These are phyloP conservation scores for Termitomyces sp. DNA, from an alignment of 768 basidiomycete genomes.

Conservation along the genomic window DNA sequence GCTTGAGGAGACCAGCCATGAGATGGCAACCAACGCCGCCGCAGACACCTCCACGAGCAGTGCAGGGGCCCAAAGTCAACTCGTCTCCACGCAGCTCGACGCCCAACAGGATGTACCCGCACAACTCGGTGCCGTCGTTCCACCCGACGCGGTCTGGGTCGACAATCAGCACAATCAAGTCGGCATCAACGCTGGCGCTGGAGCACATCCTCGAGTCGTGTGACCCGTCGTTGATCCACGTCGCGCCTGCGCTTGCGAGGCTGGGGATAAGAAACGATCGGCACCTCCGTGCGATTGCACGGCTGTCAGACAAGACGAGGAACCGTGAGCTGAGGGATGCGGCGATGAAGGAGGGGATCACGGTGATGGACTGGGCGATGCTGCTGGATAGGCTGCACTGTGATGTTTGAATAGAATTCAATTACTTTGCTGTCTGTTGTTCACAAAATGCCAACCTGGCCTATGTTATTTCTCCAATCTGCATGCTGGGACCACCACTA, in stretches of 20 bases:
- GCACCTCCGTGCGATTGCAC: constrained; percentile 57
- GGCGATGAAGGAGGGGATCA: constrained; percentile 61
- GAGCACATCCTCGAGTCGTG: constrained; percentile 55
- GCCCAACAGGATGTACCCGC: constrained; percentile 8
- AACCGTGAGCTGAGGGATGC: constrained; percentile 67
- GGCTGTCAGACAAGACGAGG: constrained; percentile 58
- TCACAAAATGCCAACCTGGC: background rate
- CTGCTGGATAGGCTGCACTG: constrained; percentile 55
- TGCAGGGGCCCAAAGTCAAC: background rate
- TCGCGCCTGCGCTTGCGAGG: constrained; percentile 46
- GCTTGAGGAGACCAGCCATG: background rate
- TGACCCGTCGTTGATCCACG: constrained; percentile 59
- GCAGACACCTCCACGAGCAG: constrained; percentile 10
- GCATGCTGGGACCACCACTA: constrained; percentile 70
- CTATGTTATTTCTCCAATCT: constrained; percentile 57
- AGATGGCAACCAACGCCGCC: constrained; percentile 20
- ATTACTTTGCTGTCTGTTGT: no score
- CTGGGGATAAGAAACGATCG: constrained; percentile 56
- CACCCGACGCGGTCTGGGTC: constrained; percentile 33
- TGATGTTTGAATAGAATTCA: no score
- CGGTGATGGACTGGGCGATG: constrained; percentile 76
- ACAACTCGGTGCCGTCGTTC: constrained; percentile 20
- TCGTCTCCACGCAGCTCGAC: constrained; percentile 12
- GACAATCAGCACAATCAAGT: constrained; percentile 38
- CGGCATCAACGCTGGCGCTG: constrained; percentile 32